These are phyloP conservation scores for Malassezia psittaci DNA, from an alignment of 1,284 basidiomycete genomes.

Conservation along the genomic window DNA sequence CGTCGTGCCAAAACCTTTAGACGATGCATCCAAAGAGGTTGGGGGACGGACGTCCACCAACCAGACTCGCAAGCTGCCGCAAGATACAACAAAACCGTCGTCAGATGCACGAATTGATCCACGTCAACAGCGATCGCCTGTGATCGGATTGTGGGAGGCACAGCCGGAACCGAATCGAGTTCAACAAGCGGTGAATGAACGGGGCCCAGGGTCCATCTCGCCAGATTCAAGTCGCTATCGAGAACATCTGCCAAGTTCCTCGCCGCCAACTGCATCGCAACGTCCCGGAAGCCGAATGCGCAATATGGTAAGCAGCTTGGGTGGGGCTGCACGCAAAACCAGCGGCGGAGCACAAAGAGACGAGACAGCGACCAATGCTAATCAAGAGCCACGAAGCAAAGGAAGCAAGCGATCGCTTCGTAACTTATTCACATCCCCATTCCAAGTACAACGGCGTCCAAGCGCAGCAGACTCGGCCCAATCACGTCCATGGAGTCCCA, in stretches of 20 bases:
- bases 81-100: no score
- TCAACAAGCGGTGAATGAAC: neutral
- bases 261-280: neutral
- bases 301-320: neutral
- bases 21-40: no score
- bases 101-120: no score
- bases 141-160: neutral
- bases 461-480: neutral
- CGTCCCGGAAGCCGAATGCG: neutral
- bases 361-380: neutral
- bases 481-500: neutral
- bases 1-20: no score
- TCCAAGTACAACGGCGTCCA: neutral
- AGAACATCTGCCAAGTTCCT: neutral
- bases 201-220: neutral
- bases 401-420: constrained; percentile 5
- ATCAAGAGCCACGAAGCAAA: neutral
- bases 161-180: constrained; percentile 3
- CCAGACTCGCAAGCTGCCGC: no score
- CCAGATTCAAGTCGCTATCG: neutral
- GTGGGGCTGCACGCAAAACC: neutral
- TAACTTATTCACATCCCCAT: neutral
- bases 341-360: neutral
- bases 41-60: no score
- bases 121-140: neutral